Evolutionary conservation across 2,329 filamentous ascomycete genomes (phyloP), one percentile per base, ranked within the genome.

Genomic region (Sphaceloma murrayae): DNA sequence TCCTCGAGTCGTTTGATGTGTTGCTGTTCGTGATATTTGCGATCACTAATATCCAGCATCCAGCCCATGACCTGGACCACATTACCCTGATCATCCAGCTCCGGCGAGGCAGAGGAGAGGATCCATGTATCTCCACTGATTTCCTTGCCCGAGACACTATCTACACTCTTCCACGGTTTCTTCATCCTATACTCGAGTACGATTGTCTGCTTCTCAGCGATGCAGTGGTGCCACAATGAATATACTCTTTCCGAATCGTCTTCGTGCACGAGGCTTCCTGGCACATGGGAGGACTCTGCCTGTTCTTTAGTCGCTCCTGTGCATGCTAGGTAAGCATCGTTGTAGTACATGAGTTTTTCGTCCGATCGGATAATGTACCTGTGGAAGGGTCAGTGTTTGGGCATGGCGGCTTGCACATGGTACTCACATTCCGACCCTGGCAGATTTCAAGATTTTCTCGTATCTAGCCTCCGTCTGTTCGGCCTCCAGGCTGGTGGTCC

Each of bases 371-470:
- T 34, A 18, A 45, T 34, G 17, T 34, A 45, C 8, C 31, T 33
- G 31, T 8, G 16, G 14, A 33, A 6, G 7, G 11, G n/a, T 8
- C 8, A 29, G 26, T 29, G 26, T 29, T 13, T 17, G 14, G 31
- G 13, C 7, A n/a, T 33, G 11, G 31, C 11, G 16, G 6, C 31
- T 7, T 13, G 8, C 13, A 33, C 8, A 6, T 33, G 7, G 11
- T 33, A 59, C 59, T 38, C 61, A 67, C 42, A 68, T 68, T 2
- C 59, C 65, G 3, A 66, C 56, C 3, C 64, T 62, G 4, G 61
- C 54, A 4, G 59, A 52, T 30, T 62, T 58, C 2, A 64, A 63
- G 50, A 67, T 62, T 3, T 61, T 53, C 13, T 61, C 56, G 34
- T 68, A 67, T 16, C 58, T 56, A 2, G 61, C 56, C 33, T 66